These are phyloP conservation scores for Collybiopsis luxurians DNA, from an alignment of 768 basidiomycete species.

Conservation along the genomic window DNA sequence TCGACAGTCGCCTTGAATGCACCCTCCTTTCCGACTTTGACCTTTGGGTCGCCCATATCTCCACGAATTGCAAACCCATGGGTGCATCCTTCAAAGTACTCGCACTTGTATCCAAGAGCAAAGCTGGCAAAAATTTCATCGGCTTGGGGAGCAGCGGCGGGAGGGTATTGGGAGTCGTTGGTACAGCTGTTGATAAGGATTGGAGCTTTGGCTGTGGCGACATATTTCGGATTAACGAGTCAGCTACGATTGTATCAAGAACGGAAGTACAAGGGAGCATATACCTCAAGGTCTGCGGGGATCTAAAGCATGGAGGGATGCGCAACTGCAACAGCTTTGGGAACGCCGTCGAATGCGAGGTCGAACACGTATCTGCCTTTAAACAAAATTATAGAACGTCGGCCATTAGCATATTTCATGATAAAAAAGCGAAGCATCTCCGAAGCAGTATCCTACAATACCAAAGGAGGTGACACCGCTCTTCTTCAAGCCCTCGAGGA, in stretches of 20 bases:
- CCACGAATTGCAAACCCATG: constrained; percentile 45
- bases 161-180: constrained; percentile 29
- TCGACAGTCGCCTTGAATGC: constrained; percentile 48
- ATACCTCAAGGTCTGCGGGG: constrained; percentile 62
- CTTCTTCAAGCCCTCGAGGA: constrained; percentile 54
- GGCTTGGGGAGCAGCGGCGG: constrained; percentile 33
- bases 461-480: constrained; percentile 57
- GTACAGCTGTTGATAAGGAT: constrained; percentile 70
- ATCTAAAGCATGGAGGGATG: constrained; percentile 64
- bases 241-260: background rate
- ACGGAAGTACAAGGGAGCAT: background rate
- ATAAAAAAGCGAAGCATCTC: constrained; percentile 30
- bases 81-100: constrained; percentile 27
- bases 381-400: background rate
- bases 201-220: constrained; percentile 42
- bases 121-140: constrained; percentile 35
- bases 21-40: constrained; percentile 54
- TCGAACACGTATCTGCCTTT: constrained; percentile 58
- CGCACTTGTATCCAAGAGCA: constrained; percentile 31
- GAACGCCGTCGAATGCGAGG: constrained; percentile 53
- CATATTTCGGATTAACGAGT: constrained; percentile 40
- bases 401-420: background rate
- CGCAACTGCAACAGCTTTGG: constrained; percentile 45
- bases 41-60: constrained; percentile 34
- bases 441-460: constrained; percentile 69